A percentile compares a stretch with the other conserved stretches of the same genome.
phyloP scores from a whole-genome alignment of 164 flowering plant genomes.

The Aristolochia fimbriata region DNA sequence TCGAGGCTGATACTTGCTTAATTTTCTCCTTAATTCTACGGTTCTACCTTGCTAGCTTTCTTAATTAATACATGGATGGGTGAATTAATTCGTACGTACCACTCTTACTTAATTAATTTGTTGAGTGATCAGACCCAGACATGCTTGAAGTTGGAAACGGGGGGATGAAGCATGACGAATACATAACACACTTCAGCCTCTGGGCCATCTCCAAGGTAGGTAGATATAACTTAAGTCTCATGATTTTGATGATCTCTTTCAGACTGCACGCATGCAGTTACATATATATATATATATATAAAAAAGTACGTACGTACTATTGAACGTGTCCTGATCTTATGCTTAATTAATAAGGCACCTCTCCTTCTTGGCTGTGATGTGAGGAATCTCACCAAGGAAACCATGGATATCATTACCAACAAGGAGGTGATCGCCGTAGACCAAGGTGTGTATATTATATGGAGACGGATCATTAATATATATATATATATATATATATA shows the following conservation, averaged over 20 bases:
- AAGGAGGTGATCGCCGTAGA: constrained; percentile 73
- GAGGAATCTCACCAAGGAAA: constrained; percentile 49
- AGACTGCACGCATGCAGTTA: too few relatives aligned
- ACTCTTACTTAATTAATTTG: too few relatives aligned
- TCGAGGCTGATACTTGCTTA: too few relatives aligned
- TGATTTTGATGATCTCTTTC: too few relatives aligned
- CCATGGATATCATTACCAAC: constrained; percentile 52
- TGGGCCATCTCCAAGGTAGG: constrained; percentile 90
- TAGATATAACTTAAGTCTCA: not conserved
- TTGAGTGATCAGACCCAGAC: constrained; percentile 70
- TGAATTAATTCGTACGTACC: too few relatives aligned
- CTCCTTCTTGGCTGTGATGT: constrained; percentile 87
- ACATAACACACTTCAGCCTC: constrained; percentile 72
- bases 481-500: too few relatives aligned
- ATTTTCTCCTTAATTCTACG: too few relatives aligned
- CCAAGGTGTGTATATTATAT: constrained; percentile 55
- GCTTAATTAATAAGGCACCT: constrained; percentile 78
- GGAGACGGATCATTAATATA: too few relatives aligned
- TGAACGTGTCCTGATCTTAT: not conserved
- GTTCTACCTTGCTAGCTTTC: too few relatives aligned
- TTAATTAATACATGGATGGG: too few relatives aligned
- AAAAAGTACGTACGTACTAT: too few relatives aligned
- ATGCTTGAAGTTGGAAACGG: constrained; percentile 98
- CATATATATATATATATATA: too few relatives aligned
- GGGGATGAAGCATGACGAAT: constrained; percentile 76